phyloP scores from a whole-genome alignment of 495 filamentous ascomycete genomes.

The Cercophora samala region DNA sequence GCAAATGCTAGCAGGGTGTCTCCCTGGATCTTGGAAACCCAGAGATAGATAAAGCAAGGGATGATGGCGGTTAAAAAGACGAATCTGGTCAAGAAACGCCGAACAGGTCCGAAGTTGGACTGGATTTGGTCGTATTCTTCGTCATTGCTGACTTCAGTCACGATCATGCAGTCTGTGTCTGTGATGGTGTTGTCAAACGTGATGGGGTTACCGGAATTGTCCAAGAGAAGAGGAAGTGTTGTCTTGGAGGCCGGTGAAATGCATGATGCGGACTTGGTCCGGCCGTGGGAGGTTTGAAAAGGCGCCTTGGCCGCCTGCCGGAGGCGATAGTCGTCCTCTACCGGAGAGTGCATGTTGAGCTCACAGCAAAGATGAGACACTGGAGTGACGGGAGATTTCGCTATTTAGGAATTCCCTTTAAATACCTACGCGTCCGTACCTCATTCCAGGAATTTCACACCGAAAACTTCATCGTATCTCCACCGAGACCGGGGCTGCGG shows the following conservation, averaged over 20 bases:
- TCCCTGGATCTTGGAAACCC: neutral
- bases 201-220: neutral
- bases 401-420: too few relatives aligned
- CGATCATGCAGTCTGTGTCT: slow-evolving; percentile 11
- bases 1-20: neutral
- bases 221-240: neutral
- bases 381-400: neutral
- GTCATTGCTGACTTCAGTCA: neutral
- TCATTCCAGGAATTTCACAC: too few relatives aligned
- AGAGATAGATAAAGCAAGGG: neutral
- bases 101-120: neutral
- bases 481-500: too few relatives aligned
- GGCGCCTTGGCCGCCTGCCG: neutral
- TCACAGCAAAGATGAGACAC: neutral
- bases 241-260: neutral
- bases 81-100: neutral
- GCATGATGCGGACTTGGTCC: neutral
- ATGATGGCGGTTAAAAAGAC: neutral
- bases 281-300: neutral
- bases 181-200: slow-evolving; percentile 5
- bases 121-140: neutral
- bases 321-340: neutral
- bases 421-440: too few relatives aligned
- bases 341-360: neutral
- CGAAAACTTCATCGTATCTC: too few relatives aligned